Evolutionary conservation across 345 rosid species (phyloP), one percentile per base, ranked within the genome.

Genomic region (Euphorbia lathyris): DNA sequence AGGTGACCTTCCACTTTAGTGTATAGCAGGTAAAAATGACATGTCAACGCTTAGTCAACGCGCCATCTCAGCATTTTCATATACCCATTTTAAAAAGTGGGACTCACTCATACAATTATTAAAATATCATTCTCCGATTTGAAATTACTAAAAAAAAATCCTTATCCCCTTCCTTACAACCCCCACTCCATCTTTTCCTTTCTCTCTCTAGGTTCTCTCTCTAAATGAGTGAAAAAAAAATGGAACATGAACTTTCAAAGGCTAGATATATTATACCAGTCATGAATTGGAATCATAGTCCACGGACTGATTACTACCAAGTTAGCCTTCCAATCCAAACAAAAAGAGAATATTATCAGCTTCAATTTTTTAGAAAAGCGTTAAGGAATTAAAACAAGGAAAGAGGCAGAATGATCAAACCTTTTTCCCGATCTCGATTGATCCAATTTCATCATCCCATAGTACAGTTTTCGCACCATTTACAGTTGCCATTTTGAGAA

Each of bases 381-480:
- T n/a, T 63, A 58, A 69, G 63, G 58, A 71, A 26, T 32, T 56
- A 45, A 14, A 51, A 0, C 12, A 13, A 25, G 40, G 4, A 68
- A 59, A 17, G 9, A 67, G 45, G 36, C 4, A 13, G 43, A 56
- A 58, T 20, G 29, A 42, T 65, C 85, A 7, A 30, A 86, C 94
- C 91, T 85, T 89, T 76, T 85, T 85, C 61, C 85, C 88, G 66
- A 74, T 77, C 79, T 85, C 94, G 75, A 89, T 85, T 3, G 90
- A 86, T 62, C 94, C 91, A 53, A 89, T 85, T 76, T 89, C 94
- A 67, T 83, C 62, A 70, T 89, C 89, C 91, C 91, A 86, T 9
- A 86, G 87, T 29, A 89, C 83, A 50, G 94, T 74, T 76, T 81
- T 89, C 27, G 94, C 91, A 66, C 88, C 89, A 77, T 89, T 83